These are phyloP conservation scores for Thinopyrum elongatum DNA, from an alignment of 176 grass and related monocot genomes.

Conservation along the genomic window DNA sequence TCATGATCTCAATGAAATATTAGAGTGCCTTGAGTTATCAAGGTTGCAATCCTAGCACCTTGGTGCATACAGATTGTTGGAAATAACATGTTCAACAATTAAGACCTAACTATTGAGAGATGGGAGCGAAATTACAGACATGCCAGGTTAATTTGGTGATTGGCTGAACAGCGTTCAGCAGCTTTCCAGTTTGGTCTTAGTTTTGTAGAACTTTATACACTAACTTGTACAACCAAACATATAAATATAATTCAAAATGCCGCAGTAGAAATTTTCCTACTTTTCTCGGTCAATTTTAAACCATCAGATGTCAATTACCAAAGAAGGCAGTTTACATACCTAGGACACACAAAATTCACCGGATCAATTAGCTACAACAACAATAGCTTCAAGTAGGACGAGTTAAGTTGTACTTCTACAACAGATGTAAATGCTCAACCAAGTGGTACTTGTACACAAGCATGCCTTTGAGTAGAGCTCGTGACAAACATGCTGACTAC, in stretches of 20 bases:
- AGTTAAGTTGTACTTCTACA: background rate
- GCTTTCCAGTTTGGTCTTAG: background rate
- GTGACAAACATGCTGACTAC: background rate
- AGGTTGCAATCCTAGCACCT: background rate
- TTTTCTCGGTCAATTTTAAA: background rate
- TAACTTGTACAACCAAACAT: background rate
- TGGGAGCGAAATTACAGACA: background rate
- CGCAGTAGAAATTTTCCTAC: background rate
- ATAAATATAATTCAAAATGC: background rate
- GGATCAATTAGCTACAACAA: background rate
- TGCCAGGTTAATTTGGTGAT: background rate
- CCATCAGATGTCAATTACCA: slow-evolving; percentile 49
- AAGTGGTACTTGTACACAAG: background rate
- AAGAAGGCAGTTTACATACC: background rate
- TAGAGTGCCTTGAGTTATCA: background rate
- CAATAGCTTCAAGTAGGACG: background rate
- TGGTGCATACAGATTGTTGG: background rate
- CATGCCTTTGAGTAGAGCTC: background rate
- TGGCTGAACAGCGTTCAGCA: background rate
- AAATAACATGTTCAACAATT: background rate
- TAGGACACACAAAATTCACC: background rate
- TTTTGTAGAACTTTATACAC: background rate
- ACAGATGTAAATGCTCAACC: background rate
- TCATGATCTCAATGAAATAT: background rate
- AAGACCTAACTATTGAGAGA: background rate